Evolutionary conservation across 2,329 filamentous ascomycete genomes (phyloP), one percentile per base, ranked within the genome.

Genomic region (Colletotrichum sansevieriae): DNA sequence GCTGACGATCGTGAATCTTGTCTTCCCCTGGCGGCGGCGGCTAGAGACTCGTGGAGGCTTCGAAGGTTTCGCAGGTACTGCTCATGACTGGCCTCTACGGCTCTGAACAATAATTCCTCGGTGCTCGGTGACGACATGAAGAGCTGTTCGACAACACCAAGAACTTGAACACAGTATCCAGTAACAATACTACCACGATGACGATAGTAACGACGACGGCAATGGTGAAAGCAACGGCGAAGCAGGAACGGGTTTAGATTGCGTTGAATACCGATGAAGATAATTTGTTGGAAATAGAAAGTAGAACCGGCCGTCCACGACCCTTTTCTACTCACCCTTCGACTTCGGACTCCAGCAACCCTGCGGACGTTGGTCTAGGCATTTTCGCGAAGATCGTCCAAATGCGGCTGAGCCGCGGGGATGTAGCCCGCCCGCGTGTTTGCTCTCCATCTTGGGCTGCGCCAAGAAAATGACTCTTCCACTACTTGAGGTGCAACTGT

Each of bases 81-180:
- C n/a, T 79, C 77, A 59, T 79, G 78, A 51, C 75, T 73, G 22
- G 74, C 68, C 52, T 81, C 77, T 49, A 78, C 75, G 33, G 74
- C 75, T 44, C 69, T 73, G 68, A 80, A 73, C 54, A 80, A 73
- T 55, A 80, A 73, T 39, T 80, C 76, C 63, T 81, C 78, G 15
- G 78, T 60, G 60, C 65, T 73, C 68, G 74, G 71, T 15, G 72
- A 73, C 15, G 71, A 55, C 66, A 65, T 71, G 47, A 13, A 29
- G 29, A 29, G 25, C 25, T 25, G 25, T 25, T 25, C 25, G 25
- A 25, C 4, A 4, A 25, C 25, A 25, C 25, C 25, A 25, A 25
- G 29, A 29, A 29, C 1, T 8, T 29, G 29, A 29, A 29, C 8
- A 8, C 8, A 2, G 2, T 29, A 9, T 9, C 9, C 7, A 29